Base-by-base conservation (phyloP, 352 stramenopile genomes). In the Phytophthora pluvialis region DNA sequence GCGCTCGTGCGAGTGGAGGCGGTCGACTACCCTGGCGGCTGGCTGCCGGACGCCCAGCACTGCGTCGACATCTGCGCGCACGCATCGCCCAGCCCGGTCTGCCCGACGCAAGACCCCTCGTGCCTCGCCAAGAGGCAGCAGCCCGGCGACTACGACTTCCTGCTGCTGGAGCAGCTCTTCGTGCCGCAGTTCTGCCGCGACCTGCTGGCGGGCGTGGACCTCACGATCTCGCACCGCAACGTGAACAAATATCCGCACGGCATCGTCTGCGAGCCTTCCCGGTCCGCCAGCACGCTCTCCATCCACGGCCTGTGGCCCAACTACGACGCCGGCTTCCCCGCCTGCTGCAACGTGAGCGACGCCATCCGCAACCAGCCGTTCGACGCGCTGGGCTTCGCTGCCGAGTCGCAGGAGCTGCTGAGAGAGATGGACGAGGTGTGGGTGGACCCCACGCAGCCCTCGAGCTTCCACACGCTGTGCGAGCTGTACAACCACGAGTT, bases 401-500 rank as follows among this genome's bases (percentile, higher is more conserved):
- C 42, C 9, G 59, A 78, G 40, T 67, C 73, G 0, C 29, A 48
- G 3, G 42, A 66, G n/a, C 65, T 88, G 36, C 64, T 88, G 10
- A 47, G 32, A 21, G 60, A 64, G 42, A 85, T 85, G 76, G 45
- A 55, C n/a, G 33, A 61, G 7, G 51, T 67, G 4, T 88, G 76
- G 78, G 51, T 83, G 35, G 78, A 85, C 52, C 70, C 78, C 0
- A 80, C 78, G 26, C 72, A 83, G 49, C 38, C 63, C n/a, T 76
- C 72, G 29, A 67, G 56, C 31, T 67, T 73, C 47, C 75, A 77
- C 29, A 69, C 78, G 46, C 65, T 90, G 40, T 94, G 86, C 44
- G 82, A 92, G 52, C 76, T 91, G 35, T 95, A 93, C 81, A 90
- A 95, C 73, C 84, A 95, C 70, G 84, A 93, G 73, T 93, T 95